These are phyloP conservation scores for Megacollybia marginata DNA, from an alignment of 768 basidiomycete species.

Conservation along the genomic window DNA sequence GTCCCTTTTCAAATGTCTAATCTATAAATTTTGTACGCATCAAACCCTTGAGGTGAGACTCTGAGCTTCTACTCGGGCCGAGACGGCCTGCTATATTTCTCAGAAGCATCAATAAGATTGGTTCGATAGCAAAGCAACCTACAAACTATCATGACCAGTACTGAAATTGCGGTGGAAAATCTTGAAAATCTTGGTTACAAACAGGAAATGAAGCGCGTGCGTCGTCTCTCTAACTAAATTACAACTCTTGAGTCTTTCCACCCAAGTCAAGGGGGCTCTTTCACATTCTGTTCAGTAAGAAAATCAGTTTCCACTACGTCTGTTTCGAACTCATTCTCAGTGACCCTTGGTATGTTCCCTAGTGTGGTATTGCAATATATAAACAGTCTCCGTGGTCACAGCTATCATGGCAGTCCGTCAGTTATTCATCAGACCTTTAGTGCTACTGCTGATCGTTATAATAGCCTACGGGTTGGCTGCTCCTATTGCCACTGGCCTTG, in stretches of 20 bases:
- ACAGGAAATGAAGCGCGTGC: constrained; percentile 48
- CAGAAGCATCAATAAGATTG: neutral
- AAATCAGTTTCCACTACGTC: neutral
- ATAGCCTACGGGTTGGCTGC: constrained; percentile 50
- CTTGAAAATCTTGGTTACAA: constrained; percentile 49
- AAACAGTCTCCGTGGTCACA: constrained; percentile 9
- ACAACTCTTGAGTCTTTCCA: neutral
- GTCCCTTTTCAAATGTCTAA: neutral
- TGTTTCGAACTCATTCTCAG: constrained; percentile 15
- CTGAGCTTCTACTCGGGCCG: neutral
- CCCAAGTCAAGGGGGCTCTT: constrained; percentile 45
- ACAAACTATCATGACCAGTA: too few relatives aligned
- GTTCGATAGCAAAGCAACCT: too few relatives aligned
- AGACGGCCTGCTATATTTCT: neutral
- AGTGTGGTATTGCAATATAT: constrained; percentile 2
- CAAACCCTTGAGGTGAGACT: too few relatives aligned
- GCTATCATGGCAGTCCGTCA: constrained; percentile 59
- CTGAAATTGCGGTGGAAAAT: constrained; percentile 1
- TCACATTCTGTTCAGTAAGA: constrained; percentile 49
- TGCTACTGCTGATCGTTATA: neutral
- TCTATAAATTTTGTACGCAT: too few relatives aligned
- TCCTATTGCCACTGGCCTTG: constrained; percentile 48
- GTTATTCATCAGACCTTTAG: constrained; percentile 14
- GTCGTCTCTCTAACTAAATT: neutral
- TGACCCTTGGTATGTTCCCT: constrained; percentile 37